Base-by-base conservation (phyloP, 495 filamentous ascomycete species). In the Neurospora pannonica region DNA sequence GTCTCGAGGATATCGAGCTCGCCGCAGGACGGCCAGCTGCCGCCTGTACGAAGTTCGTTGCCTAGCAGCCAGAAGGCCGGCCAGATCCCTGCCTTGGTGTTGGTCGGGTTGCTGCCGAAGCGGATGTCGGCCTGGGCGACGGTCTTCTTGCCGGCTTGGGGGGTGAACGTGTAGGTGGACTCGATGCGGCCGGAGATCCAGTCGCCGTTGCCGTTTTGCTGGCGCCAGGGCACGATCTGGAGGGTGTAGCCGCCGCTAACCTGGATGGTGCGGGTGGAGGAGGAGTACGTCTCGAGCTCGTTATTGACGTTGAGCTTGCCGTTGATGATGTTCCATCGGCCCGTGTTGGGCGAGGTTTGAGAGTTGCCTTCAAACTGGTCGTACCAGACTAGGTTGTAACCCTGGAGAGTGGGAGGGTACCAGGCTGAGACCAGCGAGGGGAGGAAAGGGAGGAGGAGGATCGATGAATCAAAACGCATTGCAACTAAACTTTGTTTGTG, bases 41-140 rank as follows among this genome's bases (percentile, higher is more conserved):
- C 82, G 1, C 84, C 83, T 36, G 79, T 71, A 6, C 84, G 81
- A 40, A 87, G 76, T 15, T 78, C 76, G 71, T 84, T 71, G 2
- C 86, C 86, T n/a, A 88, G 80, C 38, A 86, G 72, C 86, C 86
- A 88, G 78, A 87, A 88, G 0, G 86, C 86, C 0, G 86, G 86
- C 86, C 86, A 88, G 76, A 87, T 83, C 8, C 86, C 86, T 75
- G 84, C 80, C 77, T 87, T 84, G 21, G 80, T 77, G n/a, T 54
- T 48, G 37, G 74, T 69, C 13, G 75, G 15, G 75, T 82, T 83
- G 69, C 73, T 75, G 40, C 86, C 86, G 72, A 88, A 84, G 19
- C 83, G 80, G 40, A 87, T 79, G 40, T 74, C 70, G 17, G 84
- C 81, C 81, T 87, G 83, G 17, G 82, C 82, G 46, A 85, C 77